A percentile compares a stretch with the other conserved stretches of the same genome.
phyloP scores from a whole-genome alignment of 106 monocot genomes.

The Posidonia australis region DNA sequence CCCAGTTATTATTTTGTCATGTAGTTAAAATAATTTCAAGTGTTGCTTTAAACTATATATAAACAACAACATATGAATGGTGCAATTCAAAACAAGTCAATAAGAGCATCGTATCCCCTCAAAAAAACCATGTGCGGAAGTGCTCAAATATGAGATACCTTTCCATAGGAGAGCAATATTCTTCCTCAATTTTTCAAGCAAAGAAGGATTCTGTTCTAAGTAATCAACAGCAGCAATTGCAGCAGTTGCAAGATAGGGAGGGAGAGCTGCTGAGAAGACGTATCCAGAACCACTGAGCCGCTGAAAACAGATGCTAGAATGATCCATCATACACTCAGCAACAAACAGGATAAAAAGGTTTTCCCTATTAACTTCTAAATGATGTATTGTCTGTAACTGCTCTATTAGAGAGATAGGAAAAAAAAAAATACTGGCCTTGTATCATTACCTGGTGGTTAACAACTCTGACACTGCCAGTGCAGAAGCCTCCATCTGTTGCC shows the following conservation, averaged over 20 bases:
- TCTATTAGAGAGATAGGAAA: too few species aligned
- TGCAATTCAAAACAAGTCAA: too few species aligned
- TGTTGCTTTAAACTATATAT: too few species aligned
- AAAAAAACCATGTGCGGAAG: background rate
- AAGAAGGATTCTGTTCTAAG: slow-evolving; percentile 59
- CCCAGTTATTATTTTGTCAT: too few species aligned
- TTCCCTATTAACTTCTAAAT: background rate
- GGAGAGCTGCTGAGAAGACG: slow-evolving; percentile 91
- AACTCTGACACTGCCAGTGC: slow-evolving; percentile 87
- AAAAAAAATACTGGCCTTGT: background rate
- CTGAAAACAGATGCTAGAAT: slow-evolving; percentile 27
- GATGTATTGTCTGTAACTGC: background rate
- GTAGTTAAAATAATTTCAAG: too few species aligned
- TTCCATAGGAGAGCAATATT: slow-evolving; percentile 46
- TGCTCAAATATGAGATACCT: slow-evolving; percentile 17
- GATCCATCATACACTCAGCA: background rate
- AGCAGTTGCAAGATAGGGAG: slow-evolving; percentile 79
- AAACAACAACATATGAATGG: too few species aligned
- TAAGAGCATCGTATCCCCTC: background rate
- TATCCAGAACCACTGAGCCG: slow-evolving; percentile 86
- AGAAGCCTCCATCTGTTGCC: slow-evolving; percentile 97
- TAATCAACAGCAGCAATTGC: slow-evolving; percentile 66
- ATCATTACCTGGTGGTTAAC: slow-evolving; percentile 80
- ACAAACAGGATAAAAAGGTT: background rate
- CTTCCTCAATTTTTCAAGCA: slow-evolving; percentile 41